A percentile compares a stretch with the other conserved stretches of the same genome.
Conservation (phyloP, 257 asterid species). For the Solanum bulbocastanum region DNA sequence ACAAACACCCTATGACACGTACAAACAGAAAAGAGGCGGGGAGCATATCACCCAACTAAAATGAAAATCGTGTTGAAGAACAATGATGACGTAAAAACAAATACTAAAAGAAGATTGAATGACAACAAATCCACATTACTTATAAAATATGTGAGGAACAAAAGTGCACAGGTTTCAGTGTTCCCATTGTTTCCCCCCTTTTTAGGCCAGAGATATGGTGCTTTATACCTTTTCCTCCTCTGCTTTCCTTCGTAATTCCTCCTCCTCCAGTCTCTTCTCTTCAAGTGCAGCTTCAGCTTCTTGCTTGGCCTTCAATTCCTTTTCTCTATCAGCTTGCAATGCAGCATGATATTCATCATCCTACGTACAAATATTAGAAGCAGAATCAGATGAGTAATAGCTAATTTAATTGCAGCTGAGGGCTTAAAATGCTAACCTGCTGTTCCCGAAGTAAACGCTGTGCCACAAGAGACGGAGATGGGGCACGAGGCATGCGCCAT, state of each 20-base stretch:
- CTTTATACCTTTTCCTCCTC: slow-evolving; percentile 61
- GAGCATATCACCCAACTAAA: neutral
- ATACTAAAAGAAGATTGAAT: neutral
- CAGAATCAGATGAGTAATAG: slow-evolving; percentile 6
- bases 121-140: neutral
- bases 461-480: slow-evolving; percentile 92
- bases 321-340: slow-evolving; percentile 94
- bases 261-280: slow-evolving; percentile 75
- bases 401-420: neutral
- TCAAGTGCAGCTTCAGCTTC: slow-evolving; percentile 90
- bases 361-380: slow-evolving; percentile 24
- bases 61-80: neutral
- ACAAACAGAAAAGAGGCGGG: neutral
- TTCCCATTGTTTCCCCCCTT: neutral
- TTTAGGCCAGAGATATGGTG: neutral
- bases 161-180: neutral
- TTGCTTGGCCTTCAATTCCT: slow-evolving; percentile 89
- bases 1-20: neutral
- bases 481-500: slow-evolving; percentile 57
- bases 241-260: slow-evolving; percentile 43
- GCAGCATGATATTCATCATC: slow-evolving; percentile 95
- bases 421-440: slow-evolving; percentile 51
- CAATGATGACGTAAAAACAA: neutral
- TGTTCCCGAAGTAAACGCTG: slow-evolving; percentile 92
- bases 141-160: neutral